Percentiles rank a stretch among this genome's conserved stretches.
Conservation (phyloP, 768 basidiomycete genomes). For the Kwoniella botswanensis region DNA sequence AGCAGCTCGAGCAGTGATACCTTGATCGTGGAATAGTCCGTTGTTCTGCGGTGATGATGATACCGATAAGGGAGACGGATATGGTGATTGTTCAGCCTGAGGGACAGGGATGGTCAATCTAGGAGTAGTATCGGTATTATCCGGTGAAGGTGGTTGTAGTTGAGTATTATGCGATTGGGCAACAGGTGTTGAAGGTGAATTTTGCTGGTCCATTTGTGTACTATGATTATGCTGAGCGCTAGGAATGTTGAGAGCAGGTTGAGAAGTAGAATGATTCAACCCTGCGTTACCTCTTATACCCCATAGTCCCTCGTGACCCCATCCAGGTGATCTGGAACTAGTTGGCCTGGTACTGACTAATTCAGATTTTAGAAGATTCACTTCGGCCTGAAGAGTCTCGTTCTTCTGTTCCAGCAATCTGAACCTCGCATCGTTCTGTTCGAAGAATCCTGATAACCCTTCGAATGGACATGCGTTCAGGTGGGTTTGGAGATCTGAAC, state of each 20-base stretch:
- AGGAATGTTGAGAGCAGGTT: background rate
- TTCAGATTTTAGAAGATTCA: slow-evolving; percentile 14
- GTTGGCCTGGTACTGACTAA: background rate
- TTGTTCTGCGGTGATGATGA: background rate
- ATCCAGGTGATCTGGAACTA: background rate
- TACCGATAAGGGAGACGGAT: background rate
- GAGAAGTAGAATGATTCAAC: background rate
- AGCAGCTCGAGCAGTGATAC: slow-evolving; percentile 36
- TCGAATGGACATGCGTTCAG: slow-evolving; percentile 41
- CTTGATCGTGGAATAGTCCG: background rate
- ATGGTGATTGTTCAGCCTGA: background rate
- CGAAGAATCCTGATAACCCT: slow-evolving; percentile 32
- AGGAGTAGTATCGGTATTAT: background rate
- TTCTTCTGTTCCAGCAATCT: slow-evolving; percentile 27
- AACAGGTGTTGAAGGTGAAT: background rate
- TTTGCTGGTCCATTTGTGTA: background rate
- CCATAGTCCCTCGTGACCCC: slow-evolving; percentile 12
- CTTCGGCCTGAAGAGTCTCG: slow-evolving; percentile 20
- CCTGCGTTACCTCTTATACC: background rate
- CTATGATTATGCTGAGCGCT: background rate
- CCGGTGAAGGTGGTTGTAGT: background rate
- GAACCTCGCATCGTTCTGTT: slow-evolving; percentile 19
- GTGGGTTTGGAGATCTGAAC: slow-evolving; percentile 30
- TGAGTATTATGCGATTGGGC: background rate
- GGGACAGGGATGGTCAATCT: background rate